Percentiles rank a stretch among this genome's conserved stretches.
Evolutionary conservation across 257 asterid species (phyloP).

Genomic region (Jacaranda copaia): DNA sequence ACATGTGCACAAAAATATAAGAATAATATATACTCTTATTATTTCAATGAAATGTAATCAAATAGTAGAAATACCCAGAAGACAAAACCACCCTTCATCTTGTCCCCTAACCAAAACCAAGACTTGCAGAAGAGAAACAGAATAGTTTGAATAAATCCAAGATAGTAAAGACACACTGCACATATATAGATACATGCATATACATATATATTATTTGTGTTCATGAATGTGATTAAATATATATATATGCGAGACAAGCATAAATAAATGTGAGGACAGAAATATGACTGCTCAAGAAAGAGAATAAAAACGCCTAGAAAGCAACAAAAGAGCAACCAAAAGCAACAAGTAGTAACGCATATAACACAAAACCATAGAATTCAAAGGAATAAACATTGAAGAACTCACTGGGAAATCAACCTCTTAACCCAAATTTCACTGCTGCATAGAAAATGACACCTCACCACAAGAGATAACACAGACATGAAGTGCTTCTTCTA

Average conservation of each 20-base stretch:
- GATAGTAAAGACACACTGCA: constrained; percentile 56
- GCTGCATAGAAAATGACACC: constrained; percentile 68
- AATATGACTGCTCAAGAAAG: constrained; percentile 91
- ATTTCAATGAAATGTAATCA: constrained; percentile 52
- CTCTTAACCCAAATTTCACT: constrained; percentile 60
- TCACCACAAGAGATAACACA: constrained; percentile 42
- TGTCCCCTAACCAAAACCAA: constrained; percentile 82
- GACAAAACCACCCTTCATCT: constrained; percentile 71
- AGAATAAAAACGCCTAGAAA: constrained; percentile 86
- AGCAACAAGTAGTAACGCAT: constrained; percentile 53
- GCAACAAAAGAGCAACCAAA: constrained; percentile 71
- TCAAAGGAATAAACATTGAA: constrained; percentile 90
- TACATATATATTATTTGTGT: background rate
- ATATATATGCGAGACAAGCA: constrained; percentile 42
- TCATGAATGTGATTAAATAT: background rate
- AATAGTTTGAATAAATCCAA: constrained; percentile 69
- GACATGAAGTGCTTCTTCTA: constrained; percentile 14
- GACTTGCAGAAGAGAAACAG: constrained; percentile 56
- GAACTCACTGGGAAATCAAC: constrained; percentile 64
- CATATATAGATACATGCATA: constrained; percentile 26
- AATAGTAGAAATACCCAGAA: constrained; percentile 71
- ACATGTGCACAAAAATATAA: constrained; percentile 47
- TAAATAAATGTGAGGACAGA: constrained; percentile 71
- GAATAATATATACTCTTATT: constrained; percentile 28
- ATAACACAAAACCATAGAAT: constrained; percentile 54